Conservation (phyloP, 305 asterid genomes). For the Caryopteris hybrid region DNA sequence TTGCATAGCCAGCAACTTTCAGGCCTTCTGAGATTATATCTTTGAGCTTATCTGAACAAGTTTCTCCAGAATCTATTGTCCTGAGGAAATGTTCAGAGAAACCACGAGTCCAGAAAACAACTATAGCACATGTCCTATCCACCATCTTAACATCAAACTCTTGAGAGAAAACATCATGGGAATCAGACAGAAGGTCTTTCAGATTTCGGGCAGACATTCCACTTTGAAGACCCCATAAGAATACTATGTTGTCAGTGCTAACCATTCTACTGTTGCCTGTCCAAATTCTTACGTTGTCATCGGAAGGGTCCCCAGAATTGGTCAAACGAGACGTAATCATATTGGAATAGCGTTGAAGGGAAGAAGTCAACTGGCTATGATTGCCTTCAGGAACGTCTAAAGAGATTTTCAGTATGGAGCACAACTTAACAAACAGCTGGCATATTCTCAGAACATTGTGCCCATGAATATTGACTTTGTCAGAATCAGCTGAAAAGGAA, state of each 20-base stretch:
- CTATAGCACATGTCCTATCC: slow-evolving; percentile 70
- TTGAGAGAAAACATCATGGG: slow-evolving; percentile 46
- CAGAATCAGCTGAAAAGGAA: slow-evolving; percentile 41
- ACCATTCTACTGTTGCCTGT: slow-evolving; percentile 36
- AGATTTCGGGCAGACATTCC: slow-evolving; percentile 60
- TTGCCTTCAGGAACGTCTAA: slow-evolving; percentile 36
- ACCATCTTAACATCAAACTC: slow-evolving; percentile 69
- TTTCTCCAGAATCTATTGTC: slow-evolving; percentile 47
- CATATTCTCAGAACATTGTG: slow-evolving; percentile 66
- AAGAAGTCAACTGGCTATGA: slow-evolving; percentile 23
- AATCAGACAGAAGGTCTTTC: slow-evolving; percentile 46
- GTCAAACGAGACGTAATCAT: slow-evolving; percentile 32
- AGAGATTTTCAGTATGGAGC: slow-evolving; percentile 47
- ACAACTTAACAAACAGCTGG: slow-evolving; percentile 57
- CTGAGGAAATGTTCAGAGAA: slow-evolving; percentile 46
- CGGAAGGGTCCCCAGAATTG: slow-evolving; percentile 29
- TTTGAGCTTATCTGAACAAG: slow-evolving; percentile 27
- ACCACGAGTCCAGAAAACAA: slow-evolving; percentile 59
- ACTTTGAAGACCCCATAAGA: slow-evolving; percentile 76
- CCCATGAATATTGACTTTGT: slow-evolving; percentile 47
- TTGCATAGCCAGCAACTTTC: slow-evolving; percentile 55
- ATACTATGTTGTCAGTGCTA: slow-evolving; percentile 47
- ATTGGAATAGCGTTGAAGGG: slow-evolving; percentile 39
- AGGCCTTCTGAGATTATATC: slow-evolving; percentile 58
- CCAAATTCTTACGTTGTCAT: slow-evolving; percentile 44